These are phyloP conservation scores for Nidularia pulvinata DNA, from an alignment of 768 basidiomycete species.

Conservation along the genomic window DNA sequence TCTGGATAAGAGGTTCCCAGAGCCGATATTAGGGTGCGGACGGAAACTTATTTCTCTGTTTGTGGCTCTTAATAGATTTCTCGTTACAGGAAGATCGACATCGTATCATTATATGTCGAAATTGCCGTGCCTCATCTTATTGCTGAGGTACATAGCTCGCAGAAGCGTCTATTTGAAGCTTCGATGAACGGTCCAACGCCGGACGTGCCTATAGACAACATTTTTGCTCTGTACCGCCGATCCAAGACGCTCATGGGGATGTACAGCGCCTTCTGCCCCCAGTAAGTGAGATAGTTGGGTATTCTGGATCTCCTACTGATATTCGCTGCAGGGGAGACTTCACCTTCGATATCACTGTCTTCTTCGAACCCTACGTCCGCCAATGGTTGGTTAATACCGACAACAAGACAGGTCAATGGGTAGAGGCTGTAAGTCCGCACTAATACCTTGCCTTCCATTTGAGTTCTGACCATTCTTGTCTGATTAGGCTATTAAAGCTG, in stretches of 20 bases:
- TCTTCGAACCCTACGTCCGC: conserved; percentile 87
- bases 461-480: not conserved
- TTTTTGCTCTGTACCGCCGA: conserved; percentile 84
- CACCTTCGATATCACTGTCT: conserved; percentile 68
- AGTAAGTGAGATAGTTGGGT: conserved; percentile 46
- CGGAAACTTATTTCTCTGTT: conserved; percentile 1
- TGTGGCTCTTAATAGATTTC: not conserved
- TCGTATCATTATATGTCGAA: conserved; percentile 76
- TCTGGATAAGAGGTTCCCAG: conserved; percentile 85
- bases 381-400: conserved; percentile 92
- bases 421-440: conserved; percentile 69
- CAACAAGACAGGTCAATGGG: conserved; percentile 92
- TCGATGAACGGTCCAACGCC: conserved; percentile 88
- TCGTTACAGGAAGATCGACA: conserved; percentile 57
- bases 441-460: not conserved
- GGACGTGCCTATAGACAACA: conserved; percentile 87
- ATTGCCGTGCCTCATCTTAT: conserved; percentile 66
- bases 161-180: conserved; percentile 76
- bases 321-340: conserved; percentile 42
- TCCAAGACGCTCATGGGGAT: conserved; percentile 76
- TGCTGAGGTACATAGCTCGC: conserved; percentile 64
- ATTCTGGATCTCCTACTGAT: not conserved
- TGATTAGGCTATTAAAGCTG: conserved; percentile 65
- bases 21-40: conserved; percentile 78
- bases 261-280: conserved; percentile 77